Evolutionary conservation across 2,329 filamentous ascomycete genomes (phyloP), one percentile per base, ranked within the genome.

Genomic region (Colletotrichum destructivum): DNA sequence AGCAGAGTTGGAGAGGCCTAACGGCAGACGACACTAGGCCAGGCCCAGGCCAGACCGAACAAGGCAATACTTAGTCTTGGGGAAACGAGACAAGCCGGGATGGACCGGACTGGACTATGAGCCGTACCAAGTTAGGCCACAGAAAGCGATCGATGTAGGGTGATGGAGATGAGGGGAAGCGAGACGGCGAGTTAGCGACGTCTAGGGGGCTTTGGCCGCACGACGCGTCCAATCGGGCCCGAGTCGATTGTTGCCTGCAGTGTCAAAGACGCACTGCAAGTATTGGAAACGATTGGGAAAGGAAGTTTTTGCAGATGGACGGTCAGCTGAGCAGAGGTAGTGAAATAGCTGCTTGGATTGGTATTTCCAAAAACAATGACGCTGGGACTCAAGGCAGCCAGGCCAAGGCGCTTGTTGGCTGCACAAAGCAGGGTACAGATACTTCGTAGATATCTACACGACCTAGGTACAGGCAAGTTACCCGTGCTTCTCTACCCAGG

Each of bases 101-200:
- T n/a, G 18, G 26, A n/a, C 35, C 18, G 31, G 26, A 15, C 6
- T n/a, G 31, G 26, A 16, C 6, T n/a, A 18, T 38, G n/a, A n/a
- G 52, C 11, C 31, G 52, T 55, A 18, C 8, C 44, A 46, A 42
- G 60, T 11, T 18, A 16, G n/a, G 62, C 40, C 15, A 38, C 40
- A 42, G 18, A 16, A 21, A 21, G 62, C 23, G 44, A n/a, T 13
- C 23, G 47, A 56, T 38, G 12, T 38, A 31, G 49, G 31, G 31
- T 18, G n/a, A 47, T 57, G 26, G 47, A 31, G 61, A 54, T 42
- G 46, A 51, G 21, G 26, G 51, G 46, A 21, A 38, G 16, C 26
- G n/a, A 42, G 31, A 31, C 11, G 18, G 42, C n/a, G n/a, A 38
- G n/a, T 62, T 62, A 13, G 13, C 59, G 59, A 49, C 46, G 38